Evolutionary conservation across 2,329 filamentous ascomycete species (phyloP).

Genomic region (Ilyonectria destructans): DNA sequence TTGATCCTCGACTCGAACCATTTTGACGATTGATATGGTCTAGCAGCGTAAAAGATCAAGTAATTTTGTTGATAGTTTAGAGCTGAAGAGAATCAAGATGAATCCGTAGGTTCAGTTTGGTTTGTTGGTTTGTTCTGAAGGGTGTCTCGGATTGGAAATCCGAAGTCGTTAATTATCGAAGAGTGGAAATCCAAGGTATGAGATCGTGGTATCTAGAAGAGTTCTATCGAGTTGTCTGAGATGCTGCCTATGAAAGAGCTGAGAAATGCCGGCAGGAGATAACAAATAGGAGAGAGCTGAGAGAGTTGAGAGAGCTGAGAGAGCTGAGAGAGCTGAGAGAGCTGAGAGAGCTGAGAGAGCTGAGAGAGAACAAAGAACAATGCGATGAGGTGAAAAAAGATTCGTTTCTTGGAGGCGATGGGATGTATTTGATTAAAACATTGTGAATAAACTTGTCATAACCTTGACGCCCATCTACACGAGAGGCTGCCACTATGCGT

Average conservation of each 20-base stretch:
- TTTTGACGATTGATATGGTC: constrained; percentile 25
- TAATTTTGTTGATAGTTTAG: background rate
- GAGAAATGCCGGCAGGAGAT: constrained; percentile 10
- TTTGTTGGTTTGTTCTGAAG: background rate
- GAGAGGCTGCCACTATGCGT: constrained; percentile 14
- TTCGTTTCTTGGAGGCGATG: constrained; percentile 4
- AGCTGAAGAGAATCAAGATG: background rate
- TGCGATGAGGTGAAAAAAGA: constrained; percentile 14
- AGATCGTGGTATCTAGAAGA: constrained; percentile 8
- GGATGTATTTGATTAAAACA: constrained; percentile 15
- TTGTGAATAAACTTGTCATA: background rate
- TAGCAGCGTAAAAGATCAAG: background rate
- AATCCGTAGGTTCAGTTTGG: background rate
- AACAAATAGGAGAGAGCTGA: constrained; percentile 14
- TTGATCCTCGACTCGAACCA: constrained; percentile 32
- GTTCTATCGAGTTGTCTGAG: constrained; percentile 7
- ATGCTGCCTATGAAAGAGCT: constrained; percentile 18
- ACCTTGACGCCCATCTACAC: background rate
- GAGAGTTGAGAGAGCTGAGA: constrained; percentile 7
- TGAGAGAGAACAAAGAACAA: constrained; percentile 29
- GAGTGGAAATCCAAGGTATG: constrained; percentile 5
- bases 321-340: constrained; percentile 6
- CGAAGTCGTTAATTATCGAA: background rate
- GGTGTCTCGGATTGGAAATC: background rate
- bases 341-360: constrained; percentile 25